These are phyloP conservation scores for Blastobotrys muscicola DNA, from an alignment of 805 yeast species.

Conservation along the genomic window DNA sequence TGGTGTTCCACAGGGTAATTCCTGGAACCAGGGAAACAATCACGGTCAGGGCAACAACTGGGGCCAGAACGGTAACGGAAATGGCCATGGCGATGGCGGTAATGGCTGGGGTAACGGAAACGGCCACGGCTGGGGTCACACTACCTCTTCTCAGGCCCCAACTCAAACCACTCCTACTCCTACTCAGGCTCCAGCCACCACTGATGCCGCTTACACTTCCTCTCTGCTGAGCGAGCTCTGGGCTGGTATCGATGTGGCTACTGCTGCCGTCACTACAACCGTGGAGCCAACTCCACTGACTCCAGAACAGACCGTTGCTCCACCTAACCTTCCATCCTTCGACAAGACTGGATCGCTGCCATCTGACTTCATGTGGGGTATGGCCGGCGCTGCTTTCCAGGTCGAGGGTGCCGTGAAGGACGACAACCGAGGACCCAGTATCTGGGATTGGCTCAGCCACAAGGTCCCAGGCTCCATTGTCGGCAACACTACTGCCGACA, in stretches of 20 bases:
- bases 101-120: no score
- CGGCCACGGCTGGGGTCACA: no score
- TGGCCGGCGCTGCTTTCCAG: constrained; percentile 30
- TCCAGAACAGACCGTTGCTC: constrained; percentile 9
- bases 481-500: constrained; percentile 16
- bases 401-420: constrained; percentile 31
- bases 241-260: constrained; percentile 9
- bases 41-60: no score
- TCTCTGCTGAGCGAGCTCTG: constrained; percentile 8
- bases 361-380: constrained; percentile 21
- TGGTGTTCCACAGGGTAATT: not conserved
- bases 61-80: no score
- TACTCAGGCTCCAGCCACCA: not conserved
- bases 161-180: no score
- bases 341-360: constrained; percentile 7
- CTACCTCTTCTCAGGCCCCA: no score
- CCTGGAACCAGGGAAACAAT: no score
- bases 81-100: no score
- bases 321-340: constrained; percentile 11
- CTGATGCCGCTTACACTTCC: constrained; percentile 3
- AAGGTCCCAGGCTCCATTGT: constrained; percentile 13
- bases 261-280: constrained; percentile 6
- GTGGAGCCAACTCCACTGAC: constrained; percentile 8
- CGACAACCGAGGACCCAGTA: constrained; percentile 28
- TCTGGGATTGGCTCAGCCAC: constrained; percentile 23